A percentile compares a stretch with the other conserved stretches of the same genome.
phyloP scores from a whole-genome alignment of 1,139 yeast genomes.

The Kurtzmaniella natalensis region DNA sequence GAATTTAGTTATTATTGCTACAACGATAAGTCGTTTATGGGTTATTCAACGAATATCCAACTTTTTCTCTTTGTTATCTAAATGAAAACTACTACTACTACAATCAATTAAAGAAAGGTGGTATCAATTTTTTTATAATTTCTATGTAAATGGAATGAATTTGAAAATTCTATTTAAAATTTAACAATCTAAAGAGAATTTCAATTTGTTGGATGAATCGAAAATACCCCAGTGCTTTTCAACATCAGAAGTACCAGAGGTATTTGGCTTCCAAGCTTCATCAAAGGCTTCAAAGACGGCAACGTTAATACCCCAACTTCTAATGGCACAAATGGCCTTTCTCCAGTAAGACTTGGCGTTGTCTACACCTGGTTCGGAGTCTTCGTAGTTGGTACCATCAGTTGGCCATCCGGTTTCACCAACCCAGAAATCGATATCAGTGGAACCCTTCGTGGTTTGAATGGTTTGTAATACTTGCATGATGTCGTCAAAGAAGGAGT shows the following conservation, averaged over 20 bases:
- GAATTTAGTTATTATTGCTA: too few relatives aligned
- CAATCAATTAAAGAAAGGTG: too few relatives aligned
- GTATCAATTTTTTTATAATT: conserved; percentile 1
- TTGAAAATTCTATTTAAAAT: conserved; percentile 28
- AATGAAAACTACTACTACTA: too few relatives aligned
- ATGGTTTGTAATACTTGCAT: conserved; percentile 91
- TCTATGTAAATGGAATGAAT: too few relatives aligned
- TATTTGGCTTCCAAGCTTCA: conserved; percentile 92
- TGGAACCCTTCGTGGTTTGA: conserved; percentile 79
- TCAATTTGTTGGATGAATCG: conserved; percentile 51
- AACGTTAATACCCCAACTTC: conserved; percentile 94
- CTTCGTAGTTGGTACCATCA: conserved; percentile 69
- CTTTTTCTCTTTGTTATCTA: too few relatives aligned
- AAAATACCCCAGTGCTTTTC: conserved; percentile 95
- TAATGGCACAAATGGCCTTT: conserved; percentile 83
- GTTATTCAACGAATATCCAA: too few relatives aligned
- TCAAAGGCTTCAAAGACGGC: conserved; percentile 92
- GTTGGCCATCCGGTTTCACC: conserved; percentile 99
- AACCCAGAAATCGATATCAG: conserved; percentile 85
- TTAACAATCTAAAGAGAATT: conserved; percentile 58
- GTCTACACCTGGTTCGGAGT: conserved; percentile 58
- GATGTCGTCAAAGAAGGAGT: conserved; percentile 90
- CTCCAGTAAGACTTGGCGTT: conserved; percentile 83
- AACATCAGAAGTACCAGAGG: conserved; percentile 79
- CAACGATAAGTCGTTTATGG: too few relatives aligned